Conservation (phyloP, 306 rosid genomes). For the Ziziphus jujuba region DNA sequence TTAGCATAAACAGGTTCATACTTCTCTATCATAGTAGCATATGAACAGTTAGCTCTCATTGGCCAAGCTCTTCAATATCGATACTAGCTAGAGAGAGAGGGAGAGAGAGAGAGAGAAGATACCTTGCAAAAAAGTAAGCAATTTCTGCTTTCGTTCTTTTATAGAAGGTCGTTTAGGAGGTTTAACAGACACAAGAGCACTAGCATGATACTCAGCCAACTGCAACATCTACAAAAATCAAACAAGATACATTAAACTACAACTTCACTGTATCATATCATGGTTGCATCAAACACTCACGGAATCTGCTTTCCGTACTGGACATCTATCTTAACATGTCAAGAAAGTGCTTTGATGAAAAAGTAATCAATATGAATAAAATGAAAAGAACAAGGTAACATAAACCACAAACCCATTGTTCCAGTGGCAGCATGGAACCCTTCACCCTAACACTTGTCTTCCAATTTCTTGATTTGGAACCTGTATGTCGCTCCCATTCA, state of each 20-base stretch:
- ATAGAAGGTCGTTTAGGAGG: slow-evolving; percentile 78
- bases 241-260: slow-evolving; percentile 30
- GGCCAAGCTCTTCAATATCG: slow-evolving; percentile 4
- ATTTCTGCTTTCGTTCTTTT: slow-evolving; percentile 84
- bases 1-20: slow-evolving; percentile 90
- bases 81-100: neutral
- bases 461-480: slow-evolving; percentile 94
- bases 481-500: slow-evolving; percentile 95
- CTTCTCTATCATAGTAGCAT: slow-evolving; percentile 59
- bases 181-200: slow-evolving; percentile 64
- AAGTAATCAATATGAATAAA: slow-evolving; percentile 6
- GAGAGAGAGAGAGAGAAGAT: neutral
- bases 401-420: slow-evolving; percentile 89
- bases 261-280: neutral
- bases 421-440: slow-evolving; percentile 86
- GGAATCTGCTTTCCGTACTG: neutral
- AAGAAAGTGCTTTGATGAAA: neutral
- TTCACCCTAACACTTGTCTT: slow-evolving; percentile 85
- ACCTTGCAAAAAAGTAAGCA: slow-evolving; percentile 95
- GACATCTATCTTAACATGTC: neutral
- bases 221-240: slow-evolving; percentile 81
- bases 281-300: neutral
- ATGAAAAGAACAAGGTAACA: neutral
- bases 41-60: slow-evolving; percentile 21
- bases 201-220: slow-evolving; percentile 89